Base-by-base conservation (phyloP, 495 filamentous ascomycete species). In the Annulohypoxylon moriforme region DNA sequence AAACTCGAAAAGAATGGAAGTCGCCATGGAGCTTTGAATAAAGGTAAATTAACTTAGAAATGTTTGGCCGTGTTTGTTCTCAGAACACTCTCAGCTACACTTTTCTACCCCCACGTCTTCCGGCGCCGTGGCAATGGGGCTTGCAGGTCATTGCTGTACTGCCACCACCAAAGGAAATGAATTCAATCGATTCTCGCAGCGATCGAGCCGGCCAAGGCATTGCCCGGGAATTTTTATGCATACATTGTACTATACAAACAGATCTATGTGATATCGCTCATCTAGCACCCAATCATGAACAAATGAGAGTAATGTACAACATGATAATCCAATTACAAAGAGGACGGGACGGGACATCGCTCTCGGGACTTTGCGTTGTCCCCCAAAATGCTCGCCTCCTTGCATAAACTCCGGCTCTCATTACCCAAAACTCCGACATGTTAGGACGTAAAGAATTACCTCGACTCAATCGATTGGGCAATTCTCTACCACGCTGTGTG, bases 401-500 rank as follows among this genome's bases (percentile, higher is more conserved):
- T 20, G 1, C 29, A 6, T 42, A 58, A 71, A 67, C 46, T 60
- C 61, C 55, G 36, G 24, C 16, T 22, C 14, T 27, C 18, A 7
- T 11, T 31, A 59, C 5, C 60, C 22, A 70, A 70, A 70, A 47
- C 60, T 55, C 68, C 68, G 55, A 44, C 24, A 55, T 16, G 5
- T n/a, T 29, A 29, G 42, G 13, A 10, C 9, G 52, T n/a, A n/a
- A n/a, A n/a, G n/a, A n/a, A n/a, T n/a, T n/a, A n/a, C n/a, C n/a
- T n/a, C n/a, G n/a, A n/a, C n/a, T n/a, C n/a, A n/a, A n/a, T n/a
- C n/a, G n/a, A n/a, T n/a, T n/a, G n/a, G n/a, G n/a, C 34, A 33
- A 27, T 44, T 33, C 25, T 46, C 46, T 74, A 79, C 79, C 79
- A 81, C 3, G 50, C 50, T 8, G 50, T 53, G 50, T 53, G 50